A percentile compares a stretch with the other conserved stretches of the same genome.
Conservation (phyloP, 192 early-diverging fungal species). For the Entomortierella lignicola region DNA sequence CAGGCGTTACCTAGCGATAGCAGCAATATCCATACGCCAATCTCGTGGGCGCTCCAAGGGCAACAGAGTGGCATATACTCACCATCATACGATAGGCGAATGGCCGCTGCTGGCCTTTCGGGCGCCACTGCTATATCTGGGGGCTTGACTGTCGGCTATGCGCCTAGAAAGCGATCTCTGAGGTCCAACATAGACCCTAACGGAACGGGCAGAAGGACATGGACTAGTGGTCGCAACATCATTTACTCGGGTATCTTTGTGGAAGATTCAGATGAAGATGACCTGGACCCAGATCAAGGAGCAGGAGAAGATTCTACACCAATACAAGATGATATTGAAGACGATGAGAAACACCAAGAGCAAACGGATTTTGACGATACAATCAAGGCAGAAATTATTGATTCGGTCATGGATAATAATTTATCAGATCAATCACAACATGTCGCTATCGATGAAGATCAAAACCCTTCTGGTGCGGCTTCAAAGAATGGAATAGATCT, state of each 20-base stretch:
- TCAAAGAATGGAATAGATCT: background rate
- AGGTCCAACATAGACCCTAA: slow-evolving; percentile 22
- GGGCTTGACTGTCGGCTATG: slow-evolving; percentile 32
- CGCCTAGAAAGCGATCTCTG: slow-evolving; percentile 17
- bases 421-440: background rate
- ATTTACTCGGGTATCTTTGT: slow-evolving; percentile 53
- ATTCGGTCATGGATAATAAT: background rate
- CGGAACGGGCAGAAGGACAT: slow-evolving; percentile 38
- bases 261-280: slow-evolving; percentile 41
- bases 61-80: slow-evolving; percentile 7
- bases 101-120: slow-evolving; percentile 18
- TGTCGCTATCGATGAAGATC: background rate
- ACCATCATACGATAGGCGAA: slow-evolving; percentile 19
- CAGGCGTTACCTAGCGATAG: slow-evolving; percentile 5
- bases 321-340: background rate
- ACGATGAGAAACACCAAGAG: background rate
- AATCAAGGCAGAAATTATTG: slow-evolving; percentile 15
- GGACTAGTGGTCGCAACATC: slow-evolving; percentile 52
- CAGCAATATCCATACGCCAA: slow-evolving; percentile 10
- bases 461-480: background rate
- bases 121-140: slow-evolving; percentile 9
- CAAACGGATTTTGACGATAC: slow-evolving; percentile 9
- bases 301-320: background rate
- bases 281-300: background rate
- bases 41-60: slow-evolving; percentile 37